Base-by-base conservation (phyloP, 2,329 filamentous ascomycete species). In the Arthrobotrys conoides region DNA sequence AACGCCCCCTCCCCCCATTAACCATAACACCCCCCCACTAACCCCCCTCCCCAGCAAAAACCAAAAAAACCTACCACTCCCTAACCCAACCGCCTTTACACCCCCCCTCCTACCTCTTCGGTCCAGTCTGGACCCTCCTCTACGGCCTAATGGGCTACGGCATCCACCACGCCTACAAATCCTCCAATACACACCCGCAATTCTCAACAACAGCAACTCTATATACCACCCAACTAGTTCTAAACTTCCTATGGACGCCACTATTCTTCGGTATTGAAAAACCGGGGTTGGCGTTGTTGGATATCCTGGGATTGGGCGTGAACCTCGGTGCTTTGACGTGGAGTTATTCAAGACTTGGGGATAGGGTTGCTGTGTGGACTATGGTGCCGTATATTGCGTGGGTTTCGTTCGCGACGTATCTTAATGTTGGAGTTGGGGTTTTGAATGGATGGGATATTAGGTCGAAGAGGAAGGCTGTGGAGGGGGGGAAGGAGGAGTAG, bases 181-280 rank as follows among this genome's bases (percentile, higher is more conserved):
- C 87, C 41, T 86, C 88, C 33, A 84, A 85, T 46, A 89, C 88
- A n/a, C 87, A 89, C 59, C 84, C 86, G 41, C 85, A 89, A 68
- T 90, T 91, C 66, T 89, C 89, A 83, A 87, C 90, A 81, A 91
- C 91, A 81, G 91, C 93, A 73, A 93, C 91, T 0, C 88, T 97
- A 33, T 97, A 97, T 86, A 92, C 92, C 1, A 87, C 94, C 76
- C 94, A 97, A 85, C 90, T 97, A 5, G 92, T 88, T 10, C 87
- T 97, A 65, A 97, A 97, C 84, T 87, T 97, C 33, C 84, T 91
- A 68, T 98, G 93, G 93, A 97, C 94, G 89, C 95, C 95, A 12
- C 88, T 97, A 10, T 97, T 97, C 88, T 97, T 97, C 83, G 88
- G 89, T n/a, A 83, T 91, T 64, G 90, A 91, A 80, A 89, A 89